phyloP scores from a whole-genome alignment of 495 filamentous ascomycete genomes.

The Penicillium verhagenii region DNA sequence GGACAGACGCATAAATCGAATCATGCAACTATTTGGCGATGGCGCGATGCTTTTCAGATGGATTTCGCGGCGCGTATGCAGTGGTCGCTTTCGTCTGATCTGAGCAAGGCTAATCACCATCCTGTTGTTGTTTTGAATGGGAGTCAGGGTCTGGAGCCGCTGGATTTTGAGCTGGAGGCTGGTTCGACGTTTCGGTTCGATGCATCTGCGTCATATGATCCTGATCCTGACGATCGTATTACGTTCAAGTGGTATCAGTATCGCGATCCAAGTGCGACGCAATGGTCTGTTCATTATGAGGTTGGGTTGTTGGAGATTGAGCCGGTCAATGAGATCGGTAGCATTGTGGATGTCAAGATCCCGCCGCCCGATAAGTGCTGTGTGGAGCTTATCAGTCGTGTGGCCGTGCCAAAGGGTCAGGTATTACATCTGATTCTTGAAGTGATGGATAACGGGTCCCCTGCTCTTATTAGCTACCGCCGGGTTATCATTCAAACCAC shows the following conservation, averaged over 20 bases:
- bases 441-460: conserved; percentile 37
- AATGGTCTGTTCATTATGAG: conserved; percentile 39
- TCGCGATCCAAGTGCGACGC: conserved; percentile 37
- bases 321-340: conserved; percentile 19
- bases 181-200: conserved; percentile 38
- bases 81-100: conserved; percentile 38
- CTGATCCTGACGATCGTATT: conserved; percentile 35
- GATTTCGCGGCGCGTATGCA: conserved; percentile 52
- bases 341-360: conserved; percentile 31
- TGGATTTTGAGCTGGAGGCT: conserved; percentile 33
- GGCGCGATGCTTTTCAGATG: conserved; percentile 47
- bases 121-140: conserved; percentile 45
- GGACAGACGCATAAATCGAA: conserved; percentile 36
- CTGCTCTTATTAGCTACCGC: conserved; percentile 39
- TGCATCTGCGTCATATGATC: conserved; percentile 42
- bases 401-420: conserved; percentile 24
- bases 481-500: conserved; percentile 42
- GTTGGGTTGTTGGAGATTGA: conserved; percentile 35
- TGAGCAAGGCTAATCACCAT: conserved; percentile 37
- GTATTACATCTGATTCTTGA: conserved; percentile 41
- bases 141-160: conserved; percentile 22
- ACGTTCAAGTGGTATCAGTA: conserved; percentile 53
- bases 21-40: conserved; percentile 52
- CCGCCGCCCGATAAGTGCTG: conserved; percentile 35
- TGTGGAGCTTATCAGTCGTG: conserved; percentile 28